phyloP scores from a whole-genome alignment of 2,329 filamentous ascomycete species.

The Didymella keratinophila region DNA sequence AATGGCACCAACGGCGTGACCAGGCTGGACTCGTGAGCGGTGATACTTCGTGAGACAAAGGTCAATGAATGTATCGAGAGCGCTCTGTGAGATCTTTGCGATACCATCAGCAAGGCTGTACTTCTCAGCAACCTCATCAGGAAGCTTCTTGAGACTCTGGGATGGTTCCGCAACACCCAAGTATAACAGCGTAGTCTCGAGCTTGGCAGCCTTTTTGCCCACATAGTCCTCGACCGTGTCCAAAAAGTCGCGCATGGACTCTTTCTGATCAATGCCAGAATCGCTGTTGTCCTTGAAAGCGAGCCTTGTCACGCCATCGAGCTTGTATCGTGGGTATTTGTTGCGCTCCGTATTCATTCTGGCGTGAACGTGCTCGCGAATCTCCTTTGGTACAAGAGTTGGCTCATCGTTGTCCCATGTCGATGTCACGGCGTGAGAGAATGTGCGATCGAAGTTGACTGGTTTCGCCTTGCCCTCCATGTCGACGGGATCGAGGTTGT shows the following conservation, averaged over 20 bases:
- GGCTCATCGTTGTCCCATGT: conserved; percentile 82
- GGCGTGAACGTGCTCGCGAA: conserved; percentile 71
- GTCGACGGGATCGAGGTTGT: conserved; percentile 93
- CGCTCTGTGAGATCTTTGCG: conserved; percentile 80
- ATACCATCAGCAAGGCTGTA: conserved; percentile 67
- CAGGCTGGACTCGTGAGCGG: conserved; percentile 89
- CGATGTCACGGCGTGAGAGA: conserved; percentile 76
- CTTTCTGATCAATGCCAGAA: conserved; percentile 63
- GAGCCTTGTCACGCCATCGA: conserved; percentile 57
- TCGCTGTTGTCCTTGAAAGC: conserved; percentile 75
- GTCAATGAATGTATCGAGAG: conserved; percentile 77
- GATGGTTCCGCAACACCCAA: conserved; percentile 34
- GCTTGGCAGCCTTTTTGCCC: conserved; percentile 65
- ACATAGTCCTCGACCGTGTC: conserved; percentile 79
- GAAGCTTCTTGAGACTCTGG: conserved; percentile 19
- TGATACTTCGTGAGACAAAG: conserved; percentile 90
- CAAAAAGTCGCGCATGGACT: conserved; percentile 84
- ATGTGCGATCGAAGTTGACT: conserved; percentile 90
- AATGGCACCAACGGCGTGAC: conserved; percentile 93
- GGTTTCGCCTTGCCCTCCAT: conserved; percentile 96
- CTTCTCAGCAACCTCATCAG: conserved; percentile 47
- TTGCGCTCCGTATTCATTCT: conserved; percentile 73
- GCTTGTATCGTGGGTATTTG: conserved; percentile 54
- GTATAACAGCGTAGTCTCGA: conserved; percentile 58
- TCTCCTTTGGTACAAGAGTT: conserved; percentile 76